Evolutionary conservation across 2,329 filamentous ascomycete genomes (phyloP), one percentile per base, ranked within the genome.

Genomic region (Diaporthe australafricana): DNA sequence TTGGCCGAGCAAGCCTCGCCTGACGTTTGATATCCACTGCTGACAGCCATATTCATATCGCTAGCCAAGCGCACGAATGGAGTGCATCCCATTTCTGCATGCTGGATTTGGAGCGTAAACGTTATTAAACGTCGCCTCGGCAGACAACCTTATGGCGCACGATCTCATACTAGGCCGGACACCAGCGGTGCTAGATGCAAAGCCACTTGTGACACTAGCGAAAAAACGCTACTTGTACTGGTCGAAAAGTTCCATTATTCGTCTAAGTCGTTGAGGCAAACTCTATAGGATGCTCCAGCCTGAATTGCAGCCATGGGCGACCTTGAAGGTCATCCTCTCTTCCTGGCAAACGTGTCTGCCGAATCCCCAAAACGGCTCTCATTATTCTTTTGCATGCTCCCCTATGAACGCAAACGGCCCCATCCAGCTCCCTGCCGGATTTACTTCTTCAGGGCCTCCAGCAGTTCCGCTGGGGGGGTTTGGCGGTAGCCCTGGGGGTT

Each of bases 401-500:
- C 27, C 45, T 30, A 20, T 50, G 63, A 45, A 42, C 38, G 32
- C 42, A 40, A 48, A 17, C 32, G 22, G 22, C 14, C 25, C 14
- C 22, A 52, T 32, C 32, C 12, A 45, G n/a, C 8, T 20, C 20
- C 30, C 25, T 12, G 30, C 42, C 8, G 32, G 20, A 38, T 20
- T 65, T 70, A 75, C 56, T 81, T 81, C 84, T 92, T 89, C 75
- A 91, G 76, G 60, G 85, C 86, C 73, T 92, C 92, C 65, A 98
- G 80, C 78, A 98, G 88, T 83, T 93, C 91, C 75, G 93, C 88
- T 0, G 96, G 96, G n/a, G 96, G 94, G 76, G 95, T 88, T 85
- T 98, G 95, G 76, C 93, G 89, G 86, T 98, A 98, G 27, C 96
- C 96, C 84, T 95, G 91, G 30, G 96, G 96, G 85, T 98, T 98